These are phyloP conservation scores for Hypoxylon perforatum DNA, from an alignment of 495 filamentous ascomycete species.

Conservation along the genomic window DNA sequence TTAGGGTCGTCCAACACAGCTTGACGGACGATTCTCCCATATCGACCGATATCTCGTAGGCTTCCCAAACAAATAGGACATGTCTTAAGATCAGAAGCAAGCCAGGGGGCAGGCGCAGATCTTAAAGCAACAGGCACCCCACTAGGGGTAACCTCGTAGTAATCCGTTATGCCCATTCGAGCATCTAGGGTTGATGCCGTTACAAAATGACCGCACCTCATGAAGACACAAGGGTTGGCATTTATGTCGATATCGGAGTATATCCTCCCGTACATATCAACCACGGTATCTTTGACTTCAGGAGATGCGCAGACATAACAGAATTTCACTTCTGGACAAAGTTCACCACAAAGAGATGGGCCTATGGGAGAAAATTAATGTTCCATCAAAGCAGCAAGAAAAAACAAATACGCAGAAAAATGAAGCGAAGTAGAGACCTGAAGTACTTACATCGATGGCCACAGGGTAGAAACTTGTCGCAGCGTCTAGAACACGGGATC, in stretches of 20 bases:
- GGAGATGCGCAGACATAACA: constrained; percentile 67
- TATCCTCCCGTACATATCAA: constrained; percentile 64
- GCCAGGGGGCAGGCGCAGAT: constrained; percentile 57
- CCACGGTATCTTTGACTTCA: constrained; percentile 55
- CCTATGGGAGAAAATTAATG: constrained; percentile 45
- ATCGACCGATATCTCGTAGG: constrained; percentile 69
- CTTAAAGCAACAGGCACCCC: constrained; percentile 5
- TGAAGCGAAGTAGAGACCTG: no score
- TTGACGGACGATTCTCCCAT: constrained; percentile 71
- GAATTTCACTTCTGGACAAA: constrained; percentile 64
- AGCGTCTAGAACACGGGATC: constrained; percentile 71
- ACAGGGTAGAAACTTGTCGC: constrained; percentile 62
- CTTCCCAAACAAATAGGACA: constrained; percentile 72
- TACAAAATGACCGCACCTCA: constrained; percentile 73
- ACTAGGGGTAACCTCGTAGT: constrained; percentile 61
- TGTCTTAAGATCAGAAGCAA: constrained; percentile 60
- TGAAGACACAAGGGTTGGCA: constrained; percentile 70
- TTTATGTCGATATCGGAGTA: constrained; percentile 70
- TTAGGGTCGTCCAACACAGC: constrained; percentile 71
- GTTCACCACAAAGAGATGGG: constrained; percentile 75
- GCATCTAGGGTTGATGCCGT: constrained; percentile 72
- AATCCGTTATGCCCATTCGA: constrained; percentile 58
- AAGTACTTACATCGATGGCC: constrained; percentile 59
- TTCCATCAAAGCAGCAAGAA: background rate
- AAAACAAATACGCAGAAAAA: no score